Percentiles rank a stretch among this genome's conserved stretches.
Evolutionary conservation across 179 eudicot genomes (phyloP).

Genomic region (Camellia oleifera): DNA sequence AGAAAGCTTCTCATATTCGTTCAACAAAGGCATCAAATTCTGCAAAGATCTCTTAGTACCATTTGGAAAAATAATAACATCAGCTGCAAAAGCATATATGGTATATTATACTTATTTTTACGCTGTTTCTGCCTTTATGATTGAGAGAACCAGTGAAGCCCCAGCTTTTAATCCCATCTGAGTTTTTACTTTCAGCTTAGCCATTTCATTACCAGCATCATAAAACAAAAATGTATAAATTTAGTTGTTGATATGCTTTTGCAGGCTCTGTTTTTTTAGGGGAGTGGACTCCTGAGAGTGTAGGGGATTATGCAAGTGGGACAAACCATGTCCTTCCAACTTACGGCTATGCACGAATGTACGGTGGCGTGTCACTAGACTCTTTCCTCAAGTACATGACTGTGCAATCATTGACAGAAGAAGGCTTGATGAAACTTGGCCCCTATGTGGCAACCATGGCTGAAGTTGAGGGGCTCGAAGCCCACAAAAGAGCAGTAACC

Average conservation of each 20-base stretch:
- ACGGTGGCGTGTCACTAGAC: slow-evolving; percentile 90
- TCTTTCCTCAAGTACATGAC: slow-evolving; percentile 96
- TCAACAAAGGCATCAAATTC: too few species aligned
- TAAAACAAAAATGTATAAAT: not conserved
- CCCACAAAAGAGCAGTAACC: slow-evolving; percentile 95
- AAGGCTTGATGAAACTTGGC: slow-evolving; percentile 81
- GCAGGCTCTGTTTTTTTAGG: slow-evolving; percentile 97
- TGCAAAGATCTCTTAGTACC: too few species aligned
- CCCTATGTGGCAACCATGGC: slow-evolving; percentile 96
- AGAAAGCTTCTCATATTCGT: too few species aligned
- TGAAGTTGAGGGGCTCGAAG: slow-evolving; percentile 93
- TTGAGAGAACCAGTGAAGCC: not conserved
- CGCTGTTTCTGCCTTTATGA: not conserved
- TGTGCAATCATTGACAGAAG: slow-evolving; percentile 91
- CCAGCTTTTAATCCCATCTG: not conserved
- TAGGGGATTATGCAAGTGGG: slow-evolving; percentile 99
- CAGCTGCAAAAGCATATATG: too few species aligned
- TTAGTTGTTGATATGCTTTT: not conserved
- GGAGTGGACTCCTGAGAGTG: slow-evolving; percentile 99
- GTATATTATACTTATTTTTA: not conserved
- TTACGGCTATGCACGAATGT: slow-evolving; percentile 96
- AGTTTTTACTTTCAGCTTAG: not conserved
- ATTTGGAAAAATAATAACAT: too few species aligned
- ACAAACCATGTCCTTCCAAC: slow-evolving; percentile 99
- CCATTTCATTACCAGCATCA: not conserved